phyloP scores from a whole-genome alignment of 345 rosid species.

The Citrus cavaleriei region DNA sequence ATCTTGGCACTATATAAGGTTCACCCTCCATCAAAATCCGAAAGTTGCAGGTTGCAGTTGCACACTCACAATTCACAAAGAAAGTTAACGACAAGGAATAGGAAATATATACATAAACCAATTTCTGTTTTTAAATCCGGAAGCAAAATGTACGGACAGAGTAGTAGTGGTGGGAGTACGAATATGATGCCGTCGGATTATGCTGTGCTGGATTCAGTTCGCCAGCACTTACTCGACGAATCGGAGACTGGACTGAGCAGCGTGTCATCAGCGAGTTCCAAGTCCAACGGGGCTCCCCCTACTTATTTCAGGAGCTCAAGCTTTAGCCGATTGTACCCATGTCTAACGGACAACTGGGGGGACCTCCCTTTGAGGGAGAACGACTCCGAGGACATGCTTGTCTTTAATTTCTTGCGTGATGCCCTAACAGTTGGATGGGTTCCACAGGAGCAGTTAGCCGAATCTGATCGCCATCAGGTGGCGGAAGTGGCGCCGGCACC shows the following conservation, averaged over 20 bases:
- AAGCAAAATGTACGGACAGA: constrained; percentile 38
- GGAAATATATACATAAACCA: too few species aligned
- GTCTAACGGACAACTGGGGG: constrained; percentile 91
- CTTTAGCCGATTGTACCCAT: constrained; percentile 63
- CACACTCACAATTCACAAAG: too few species aligned
- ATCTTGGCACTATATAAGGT: constrained; percentile 24
- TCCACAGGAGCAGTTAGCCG: constrained; percentile 37
- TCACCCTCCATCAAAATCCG: neutral
- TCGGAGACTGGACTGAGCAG: constrained; percentile 16
- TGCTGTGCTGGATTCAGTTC: constrained; percentile 46
- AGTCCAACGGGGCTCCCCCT: constrained; percentile 2
- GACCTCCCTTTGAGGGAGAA: constrained; percentile 76
- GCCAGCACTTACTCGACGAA: constrained; percentile 51
- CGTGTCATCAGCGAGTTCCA: constrained; percentile 20
- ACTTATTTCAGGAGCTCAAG: constrained; percentile 58
- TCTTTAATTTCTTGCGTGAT: constrained; percentile 63
- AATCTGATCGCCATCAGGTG: constrained; percentile 4
- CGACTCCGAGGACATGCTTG: constrained; percentile 88
- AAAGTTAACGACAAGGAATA: too few species aligned
- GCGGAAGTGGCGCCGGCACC: constrained; percentile 34
- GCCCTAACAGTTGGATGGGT: constrained; percentile 79
- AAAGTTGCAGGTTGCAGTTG: too few species aligned
- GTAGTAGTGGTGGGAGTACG: neutral
- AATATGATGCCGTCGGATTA: constrained; percentile 38
- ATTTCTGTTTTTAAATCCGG: neutral